A percentile compares a stretch with the other conserved stretches of the same genome.
These are phyloP conservation scores for Cryptococcus sp. DNA, from an alignment of 1,284 basidiomycete species.

Conservation along the genomic window DNA sequence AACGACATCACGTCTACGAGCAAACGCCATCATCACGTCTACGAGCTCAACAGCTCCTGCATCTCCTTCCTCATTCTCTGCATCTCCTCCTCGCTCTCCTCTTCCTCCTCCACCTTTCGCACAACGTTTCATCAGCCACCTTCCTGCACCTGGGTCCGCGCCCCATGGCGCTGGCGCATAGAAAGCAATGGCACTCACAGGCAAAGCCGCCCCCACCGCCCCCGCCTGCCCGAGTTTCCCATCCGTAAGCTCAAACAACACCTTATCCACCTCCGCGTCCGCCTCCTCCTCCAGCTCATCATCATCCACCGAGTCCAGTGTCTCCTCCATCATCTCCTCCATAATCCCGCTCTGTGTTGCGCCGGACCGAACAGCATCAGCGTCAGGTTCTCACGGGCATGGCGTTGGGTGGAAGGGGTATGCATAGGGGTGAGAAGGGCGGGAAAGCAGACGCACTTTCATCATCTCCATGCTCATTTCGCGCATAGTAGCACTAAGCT, in stretches of 20 bases:
- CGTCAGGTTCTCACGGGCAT: not conserved
- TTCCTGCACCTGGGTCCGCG: not conserved
- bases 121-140: not conserved
- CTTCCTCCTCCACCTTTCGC: conserved; percentile 60
- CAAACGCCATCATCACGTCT: conserved; percentile 40
- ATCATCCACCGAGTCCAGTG: conserved; percentile 71
- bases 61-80: conserved; percentile 81
- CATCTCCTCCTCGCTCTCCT: conserved; percentile 77
- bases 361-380: not conserved
- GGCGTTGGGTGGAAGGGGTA: not conserved
- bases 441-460: conserved; percentile 59
- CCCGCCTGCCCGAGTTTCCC: conserved; percentile 88
- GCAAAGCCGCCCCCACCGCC: conserved; percentile 66
- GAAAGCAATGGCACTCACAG: conserved; percentile 58
- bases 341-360: conserved; percentile 74
- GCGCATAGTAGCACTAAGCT: conserved; percentile 88
- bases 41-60: conserved; percentile 75
- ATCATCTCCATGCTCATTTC: conserved; percentile 99
- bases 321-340: conserved; percentile 90
- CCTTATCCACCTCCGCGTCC: conserved; percentile 94
- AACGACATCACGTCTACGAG: conserved; percentile 48
- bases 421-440: conserved; percentile 5
- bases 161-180: not conserved
- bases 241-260: conserved; percentile 91
- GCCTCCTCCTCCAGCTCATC: conserved; percentile 96